A percentile compares a stretch with the other conserved stretches of the same genome.
Conservation (phyloP, 2,329 filamentous ascomycete genomes). For the Colletotrichum noveboracense region DNA sequence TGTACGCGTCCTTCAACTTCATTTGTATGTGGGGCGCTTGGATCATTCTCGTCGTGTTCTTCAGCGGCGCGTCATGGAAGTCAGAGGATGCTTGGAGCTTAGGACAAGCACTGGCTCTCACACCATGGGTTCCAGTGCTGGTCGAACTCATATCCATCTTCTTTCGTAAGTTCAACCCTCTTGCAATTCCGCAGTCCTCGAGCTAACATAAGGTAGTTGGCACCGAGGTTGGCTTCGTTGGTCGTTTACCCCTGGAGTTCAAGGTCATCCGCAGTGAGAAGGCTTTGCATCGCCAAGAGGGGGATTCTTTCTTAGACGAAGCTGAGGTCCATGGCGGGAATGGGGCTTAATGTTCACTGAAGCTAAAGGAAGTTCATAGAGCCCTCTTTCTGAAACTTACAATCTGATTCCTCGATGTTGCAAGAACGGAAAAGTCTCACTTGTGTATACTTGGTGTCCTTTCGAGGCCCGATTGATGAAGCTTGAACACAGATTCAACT, state of each 20-base stretch:
- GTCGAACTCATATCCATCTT: not conserved
- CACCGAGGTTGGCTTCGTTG: not conserved
- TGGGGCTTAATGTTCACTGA: not conserved
- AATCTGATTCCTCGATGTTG: not conserved
- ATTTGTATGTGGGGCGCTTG: slow-evolving; percentile 14
- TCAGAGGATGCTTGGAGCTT: not conserved
- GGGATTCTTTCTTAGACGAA: not conserved
- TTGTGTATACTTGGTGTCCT: not conserved
- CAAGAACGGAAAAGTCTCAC: not conserved
- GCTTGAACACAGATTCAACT: not conserved
- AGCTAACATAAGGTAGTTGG: not conserved
- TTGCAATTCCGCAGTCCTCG: not conserved
- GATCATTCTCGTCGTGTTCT: not conserved
- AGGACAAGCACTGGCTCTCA: slow-evolving; percentile 7
- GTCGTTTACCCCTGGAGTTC: slow-evolving; percentile 2
- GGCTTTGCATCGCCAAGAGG: not conserved
- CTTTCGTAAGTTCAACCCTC: not conserved
- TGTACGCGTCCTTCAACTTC: slow-evolving; percentile 8
- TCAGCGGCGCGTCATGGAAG: not conserved
- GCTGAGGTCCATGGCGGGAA: not conserved
- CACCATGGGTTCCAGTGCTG: not conserved
- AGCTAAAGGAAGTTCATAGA: not conserved
- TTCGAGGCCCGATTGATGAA: not conserved
- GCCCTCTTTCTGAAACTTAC: not conserved
- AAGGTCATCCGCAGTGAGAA: not conserved